phyloP scores from a whole-genome alignment of 2,329 filamentous ascomycete genomes.

The Clarireedia monteithiana region DNA sequence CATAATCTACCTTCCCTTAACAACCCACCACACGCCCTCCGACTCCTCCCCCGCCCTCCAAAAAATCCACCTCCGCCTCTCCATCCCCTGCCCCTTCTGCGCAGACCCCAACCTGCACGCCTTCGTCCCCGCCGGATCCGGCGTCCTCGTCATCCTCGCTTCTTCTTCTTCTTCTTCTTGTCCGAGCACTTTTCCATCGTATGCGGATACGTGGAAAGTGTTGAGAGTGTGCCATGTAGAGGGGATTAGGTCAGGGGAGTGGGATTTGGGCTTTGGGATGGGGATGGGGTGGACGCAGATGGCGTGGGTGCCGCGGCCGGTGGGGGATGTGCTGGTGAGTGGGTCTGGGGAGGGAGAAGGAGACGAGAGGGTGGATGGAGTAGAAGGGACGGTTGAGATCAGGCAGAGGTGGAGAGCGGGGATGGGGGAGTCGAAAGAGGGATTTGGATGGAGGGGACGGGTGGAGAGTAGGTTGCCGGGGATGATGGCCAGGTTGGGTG shows the following conservation, averaged over 20 bases:
- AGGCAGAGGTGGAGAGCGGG: background rate
- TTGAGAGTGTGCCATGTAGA: slow-evolving; percentile 1
- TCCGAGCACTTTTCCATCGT: background rate
- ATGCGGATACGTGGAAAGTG: slow-evolving; percentile 9
- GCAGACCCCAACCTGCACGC: background rate
- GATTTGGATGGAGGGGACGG: slow-evolving; percentile 4
- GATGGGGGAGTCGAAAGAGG: background rate
- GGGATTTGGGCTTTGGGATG: background rate
- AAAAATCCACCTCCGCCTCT: slow-evolving; percentile 4
- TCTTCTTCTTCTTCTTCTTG: too few relatives aligned
- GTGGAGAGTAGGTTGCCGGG: slow-evolving; percentile 14
- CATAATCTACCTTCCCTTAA: background rate
- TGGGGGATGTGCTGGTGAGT: slow-evolving; percentile 5
- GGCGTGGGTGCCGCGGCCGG: slow-evolving; percentile 18
- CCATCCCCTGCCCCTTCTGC: slow-evolving; percentile 17
- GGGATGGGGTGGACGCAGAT: slow-evolving; percentile 7
- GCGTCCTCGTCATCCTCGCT: slow-evolving; percentile 10
- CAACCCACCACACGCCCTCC: background rate
- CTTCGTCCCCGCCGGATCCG: background rate
- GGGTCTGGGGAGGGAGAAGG: background rate
- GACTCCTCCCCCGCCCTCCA: background rate
- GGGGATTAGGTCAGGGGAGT: slow-evolving; percentile 10
- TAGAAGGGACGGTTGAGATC: background rate
- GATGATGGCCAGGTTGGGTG: slow-evolving; percentile 14
- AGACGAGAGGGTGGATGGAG: too few relatives aligned